Evolutionary conservation across 345 rosid genomes (phyloP), one percentile per base, ranked within the genome.

Genomic region (Eucalyptus melliodora): DNA sequence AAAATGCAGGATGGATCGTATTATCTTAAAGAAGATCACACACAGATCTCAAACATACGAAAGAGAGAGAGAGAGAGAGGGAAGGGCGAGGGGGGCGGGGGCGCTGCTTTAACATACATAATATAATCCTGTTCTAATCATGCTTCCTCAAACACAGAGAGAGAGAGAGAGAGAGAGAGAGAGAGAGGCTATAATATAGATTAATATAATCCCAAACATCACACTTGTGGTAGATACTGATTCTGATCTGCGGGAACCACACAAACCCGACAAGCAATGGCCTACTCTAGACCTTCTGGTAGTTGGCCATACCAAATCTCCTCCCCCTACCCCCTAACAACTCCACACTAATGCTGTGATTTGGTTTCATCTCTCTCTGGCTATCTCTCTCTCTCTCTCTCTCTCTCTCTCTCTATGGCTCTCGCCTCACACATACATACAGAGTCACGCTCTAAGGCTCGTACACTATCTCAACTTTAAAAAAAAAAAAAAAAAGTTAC

Each of bases 201-300:
- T 37, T 37, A 40, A 77, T 21, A 77, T 77, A 77, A 77, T 77
- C 45, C 45, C 23, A 77, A 37, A 77, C 83, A 91, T 87, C 92
- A 92, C 91, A 92, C 88, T 51, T 87, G 87, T 6, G 91, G 89
- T 87, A 93, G 96, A 95, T 96, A 96, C 94, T 90, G 92, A 89
- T 92, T 91, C 92, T 89, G 95, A 96, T 95, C 91, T 92, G 92
- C 90, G 87, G 96, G 97, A 92, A 93, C 97, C 96, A 94, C 95
- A 88, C 88, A 55, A 77, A 92, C 90, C 92, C 91, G 92, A 91
- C 95, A 94, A 91, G 88, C 85, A 50, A 50, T 47, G 82, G 59
- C 88, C 87, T 44, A 45, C 86, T 89, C 82, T 80, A 60, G 92
- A 90, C 94, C 92, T 89, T 88, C 89, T 93, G 92, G 93, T 92